Percentiles rank a stretch among this genome's conserved stretches.
phyloP scores from a whole-genome alignment of 768 basidiomycete genomes.

The Leucosporidium yakuticum region DNA sequence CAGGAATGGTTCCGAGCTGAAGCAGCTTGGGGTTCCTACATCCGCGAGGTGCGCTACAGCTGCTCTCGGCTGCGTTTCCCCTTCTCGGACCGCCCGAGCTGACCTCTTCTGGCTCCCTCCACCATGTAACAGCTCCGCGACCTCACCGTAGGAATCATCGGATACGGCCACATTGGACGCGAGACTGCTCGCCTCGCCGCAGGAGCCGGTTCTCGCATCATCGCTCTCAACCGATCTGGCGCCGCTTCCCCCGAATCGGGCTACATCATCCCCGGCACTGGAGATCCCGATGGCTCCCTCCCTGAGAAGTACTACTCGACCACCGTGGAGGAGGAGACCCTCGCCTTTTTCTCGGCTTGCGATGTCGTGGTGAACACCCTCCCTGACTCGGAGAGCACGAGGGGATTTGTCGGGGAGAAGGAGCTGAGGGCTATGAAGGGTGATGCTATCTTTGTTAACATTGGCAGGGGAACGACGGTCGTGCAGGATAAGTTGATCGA shows the following conservation, averaged over 20 bases:
- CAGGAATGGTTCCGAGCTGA: not conserved
- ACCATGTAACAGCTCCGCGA: not conserved
- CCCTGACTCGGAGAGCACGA: conserved; percentile 14
- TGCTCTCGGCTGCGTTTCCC: not conserved
- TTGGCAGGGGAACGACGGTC: conserved; percentile 44
- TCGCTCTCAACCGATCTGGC: conserved; percentile 1
- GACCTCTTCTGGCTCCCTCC: too few relatives aligned
- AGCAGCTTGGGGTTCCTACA: not conserved
- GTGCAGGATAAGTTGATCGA: conserved; percentile 27
- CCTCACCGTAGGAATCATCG: conserved; percentile 1
- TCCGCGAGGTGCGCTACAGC: not conserved
- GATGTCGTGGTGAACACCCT: conserved; percentile 33
- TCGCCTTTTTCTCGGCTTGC: conserved; percentile 17
- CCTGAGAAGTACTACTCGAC: conserved; percentile 22
- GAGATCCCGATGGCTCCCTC: conserved; percentile 23
- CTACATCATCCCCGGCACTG: conserved; percentile 29
- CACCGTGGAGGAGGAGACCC: not conserved
- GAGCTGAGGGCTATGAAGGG: conserved; percentile 39
- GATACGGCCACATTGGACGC: conserved; percentile 5
- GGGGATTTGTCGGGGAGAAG: conserved; percentile 10
- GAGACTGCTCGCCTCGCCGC: conserved; percentile 3
- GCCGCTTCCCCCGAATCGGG: conserved; percentile 3
- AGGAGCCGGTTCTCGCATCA: not conserved
- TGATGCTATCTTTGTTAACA: conserved; percentile 43
- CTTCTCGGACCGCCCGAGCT: too few relatives aligned